Evolutionary conservation across 345 rosid species (phyloP).

Genomic region (Euphorbia peplus): DNA sequence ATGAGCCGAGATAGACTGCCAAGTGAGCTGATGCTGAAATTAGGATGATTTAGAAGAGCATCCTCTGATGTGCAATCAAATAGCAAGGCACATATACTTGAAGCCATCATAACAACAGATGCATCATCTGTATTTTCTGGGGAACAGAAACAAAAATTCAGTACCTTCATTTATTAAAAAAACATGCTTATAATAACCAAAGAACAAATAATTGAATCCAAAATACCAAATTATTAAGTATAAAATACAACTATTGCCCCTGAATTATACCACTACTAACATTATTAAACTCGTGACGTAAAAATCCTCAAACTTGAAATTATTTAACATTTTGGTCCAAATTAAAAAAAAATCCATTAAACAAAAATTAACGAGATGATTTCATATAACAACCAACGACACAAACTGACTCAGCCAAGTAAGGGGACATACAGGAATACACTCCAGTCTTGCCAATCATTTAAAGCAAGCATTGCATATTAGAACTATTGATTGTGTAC

Average conservation of each 20-base stretch:
- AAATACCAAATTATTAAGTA: background rate
- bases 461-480: background rate
- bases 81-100: conserved; percentile 67
- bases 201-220: background rate
- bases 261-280: no score
- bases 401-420: no score
- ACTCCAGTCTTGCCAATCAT: background rate
- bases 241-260: no score
- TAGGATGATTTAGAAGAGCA: conserved; percentile 52
- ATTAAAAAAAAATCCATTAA: no score
- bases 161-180: background rate
- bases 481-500: conserved; percentile 27
- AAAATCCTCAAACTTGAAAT: no score
- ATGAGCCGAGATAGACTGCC: conserved; percentile 43
- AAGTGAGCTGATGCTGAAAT: conserved; percentile 37
- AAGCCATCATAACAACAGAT: conserved; percentile 62
- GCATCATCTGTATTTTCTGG: conserved; percentile 50
- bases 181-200: background rate
- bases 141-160: conserved; percentile 12
- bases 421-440: no score
- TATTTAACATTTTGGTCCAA: no score
- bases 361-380: no score
- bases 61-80: conserved; percentile 71
- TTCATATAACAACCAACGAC: no score
- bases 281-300: no score